phyloP scores from a whole-genome alignment of 2,329 filamentous ascomycete species.

The Monilinia vaccinii-corymbosi region DNA sequence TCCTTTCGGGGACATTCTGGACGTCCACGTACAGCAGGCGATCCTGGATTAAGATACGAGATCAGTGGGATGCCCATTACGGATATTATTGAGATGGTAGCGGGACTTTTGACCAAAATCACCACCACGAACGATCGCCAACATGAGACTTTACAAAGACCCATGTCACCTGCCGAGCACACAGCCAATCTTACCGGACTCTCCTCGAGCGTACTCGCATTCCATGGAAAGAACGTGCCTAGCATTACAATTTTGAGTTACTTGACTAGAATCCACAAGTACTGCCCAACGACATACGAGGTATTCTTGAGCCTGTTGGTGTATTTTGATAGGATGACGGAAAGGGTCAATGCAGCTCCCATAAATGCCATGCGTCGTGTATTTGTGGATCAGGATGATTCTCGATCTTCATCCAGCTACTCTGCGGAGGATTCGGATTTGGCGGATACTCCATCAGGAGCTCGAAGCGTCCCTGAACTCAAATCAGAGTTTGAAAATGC shows the following conservation, averaged over 20 bases:
- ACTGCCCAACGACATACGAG: slow-evolving; percentile 96
- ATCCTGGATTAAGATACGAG: slow-evolving; percentile 60
- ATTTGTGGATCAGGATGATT: slow-evolving; percentile 22
- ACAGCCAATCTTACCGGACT: slow-evolving; percentile 51
- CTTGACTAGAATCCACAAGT: slow-evolving; percentile 92
- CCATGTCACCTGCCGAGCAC: slow-evolving; percentile 48
- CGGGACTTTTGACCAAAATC: slow-evolving; percentile 90
- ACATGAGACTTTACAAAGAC: slow-evolving; percentile 80
- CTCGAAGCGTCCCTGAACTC: slow-evolving; percentile 24
- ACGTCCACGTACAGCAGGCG: slow-evolving; percentile 43
- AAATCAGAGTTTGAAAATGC: slow-evolving; percentile 21
- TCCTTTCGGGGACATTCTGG: slow-evolving; percentile 42
- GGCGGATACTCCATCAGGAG: slow-evolving; percentile 23
- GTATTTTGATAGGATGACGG: slow-evolving; percentile 98
- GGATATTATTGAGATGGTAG: slow-evolving; percentile 98
- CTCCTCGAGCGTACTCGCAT: slow-evolving; percentile 74
- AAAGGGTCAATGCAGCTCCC: slow-evolving; percentile 78
- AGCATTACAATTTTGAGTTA: slow-evolving; percentile 97
- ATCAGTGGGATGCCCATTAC: slow-evolving; percentile 96
- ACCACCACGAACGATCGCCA: slow-evolving; percentile 93
- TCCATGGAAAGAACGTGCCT: slow-evolving; percentile 96
- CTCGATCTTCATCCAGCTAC: slow-evolving; percentile 23
- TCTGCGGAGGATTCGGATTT: slow-evolving; percentile 27
- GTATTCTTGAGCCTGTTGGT: slow-evolving; percentile 92
- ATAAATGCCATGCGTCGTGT: slow-evolving; percentile 52